These are phyloP conservation scores for Priceomyces carsonii DNA, from an alignment of 805 yeast genomes.

Conservation along the genomic window DNA sequence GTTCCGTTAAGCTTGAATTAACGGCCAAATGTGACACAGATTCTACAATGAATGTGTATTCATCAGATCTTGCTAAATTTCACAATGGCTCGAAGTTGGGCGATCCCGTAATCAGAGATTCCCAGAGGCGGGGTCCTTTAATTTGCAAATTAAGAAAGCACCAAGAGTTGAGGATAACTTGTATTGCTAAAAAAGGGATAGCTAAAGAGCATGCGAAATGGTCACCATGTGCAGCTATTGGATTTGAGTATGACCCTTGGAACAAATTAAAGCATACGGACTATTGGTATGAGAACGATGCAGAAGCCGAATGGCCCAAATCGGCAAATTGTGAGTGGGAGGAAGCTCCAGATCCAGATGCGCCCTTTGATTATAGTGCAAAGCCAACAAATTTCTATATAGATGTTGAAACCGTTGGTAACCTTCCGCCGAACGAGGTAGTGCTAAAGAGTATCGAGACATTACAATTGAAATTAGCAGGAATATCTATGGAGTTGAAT, in stretches of 20 bases:
- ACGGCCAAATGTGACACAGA: conserved; percentile 90
- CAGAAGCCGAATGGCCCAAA: conserved; percentile 91
- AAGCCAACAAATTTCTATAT: conserved; percentile 79
- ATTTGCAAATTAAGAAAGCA: conserved; percentile 89
- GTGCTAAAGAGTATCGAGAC: conserved; percentile 82
- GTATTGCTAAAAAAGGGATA: conserved; percentile 97
- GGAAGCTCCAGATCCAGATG: conserved; percentile 89
- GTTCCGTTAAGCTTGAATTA: conserved; percentile 84
- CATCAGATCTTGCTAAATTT: conserved; percentile 65
- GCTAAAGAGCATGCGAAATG: conserved; percentile 98
- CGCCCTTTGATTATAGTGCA: conserved; percentile 81
- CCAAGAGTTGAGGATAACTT: conserved; percentile 84
- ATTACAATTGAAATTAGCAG: conserved; percentile 87
- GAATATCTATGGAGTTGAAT: conserved; percentile 69
- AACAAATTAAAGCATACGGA: conserved; percentile 95
- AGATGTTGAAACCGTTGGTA: conserved; percentile 92
- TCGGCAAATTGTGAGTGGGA: conserved; percentile 91
- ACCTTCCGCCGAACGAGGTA: conserved; percentile 85
- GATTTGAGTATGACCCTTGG: conserved; percentile 99
- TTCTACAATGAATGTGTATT: conserved; percentile 84
- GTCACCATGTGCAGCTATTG: conserved; percentile 95
- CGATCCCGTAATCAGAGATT: conserved; percentile 80
- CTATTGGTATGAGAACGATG: conserved; percentile 91
- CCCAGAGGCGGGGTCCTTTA: conserved; percentile 78
- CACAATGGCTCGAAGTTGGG: conserved; percentile 59